A percentile compares a stretch with the other conserved stretches of the same genome.
phyloP scores from a whole-genome alignment of 2,329 filamentous ascomycete species.

The Diaporthe eres region DNA sequence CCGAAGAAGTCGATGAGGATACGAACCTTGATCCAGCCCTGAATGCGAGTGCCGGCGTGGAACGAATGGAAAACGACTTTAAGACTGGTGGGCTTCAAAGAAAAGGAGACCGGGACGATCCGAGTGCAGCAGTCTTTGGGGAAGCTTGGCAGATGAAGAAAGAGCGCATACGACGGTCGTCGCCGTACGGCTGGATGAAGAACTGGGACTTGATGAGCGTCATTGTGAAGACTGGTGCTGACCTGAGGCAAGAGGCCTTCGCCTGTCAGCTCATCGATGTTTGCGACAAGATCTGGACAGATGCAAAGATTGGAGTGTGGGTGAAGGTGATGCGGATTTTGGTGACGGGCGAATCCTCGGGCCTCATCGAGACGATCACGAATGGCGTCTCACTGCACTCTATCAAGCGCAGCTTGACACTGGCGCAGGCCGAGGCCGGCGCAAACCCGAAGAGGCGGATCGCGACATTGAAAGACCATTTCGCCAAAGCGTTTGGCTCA shows the following conservation, averaged over 20 bases:
- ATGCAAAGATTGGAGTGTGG: slow-evolving; percentile 84
- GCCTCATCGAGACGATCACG: slow-evolving; percentile 89
- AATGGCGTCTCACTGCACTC: slow-evolving; percentile 91
- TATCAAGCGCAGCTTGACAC: slow-evolving; percentile 84
- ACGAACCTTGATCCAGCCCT: slow-evolving; percentile 65
- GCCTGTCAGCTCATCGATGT: slow-evolving; percentile 87
- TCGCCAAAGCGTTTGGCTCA: slow-evolving; percentile 82
- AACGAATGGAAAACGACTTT: slow-evolving; percentile 90
- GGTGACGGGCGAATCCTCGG: slow-evolving; percentile 87
- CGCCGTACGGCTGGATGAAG: slow-evolving; percentile 87
- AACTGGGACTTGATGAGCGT: slow-evolving; percentile 91
- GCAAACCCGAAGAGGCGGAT: slow-evolving; percentile 82
- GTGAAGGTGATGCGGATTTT: slow-evolving; percentile 90
- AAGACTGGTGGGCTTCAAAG: slow-evolving; percentile 87
- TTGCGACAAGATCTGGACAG: slow-evolving; percentile 85
- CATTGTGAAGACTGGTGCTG: slow-evolving; percentile 88
- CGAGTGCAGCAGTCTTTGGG: slow-evolving; percentile 87
- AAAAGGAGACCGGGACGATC: slow-evolving; percentile 86
- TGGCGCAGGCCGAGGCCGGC: slow-evolving; percentile 80
- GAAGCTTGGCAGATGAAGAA: slow-evolving; percentile 89
- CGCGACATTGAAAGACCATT: slow-evolving; percentile 86
- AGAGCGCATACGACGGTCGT: slow-evolving; percentile 85
- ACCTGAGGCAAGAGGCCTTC: slow-evolving; percentile 87
- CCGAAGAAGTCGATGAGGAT: slow-evolving; percentile 69
- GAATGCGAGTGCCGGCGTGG: slow-evolving; percentile 81